Conservation (phyloP, 2,329 filamentous ascomycete genomes). For the Alternaria triticina region DNA sequence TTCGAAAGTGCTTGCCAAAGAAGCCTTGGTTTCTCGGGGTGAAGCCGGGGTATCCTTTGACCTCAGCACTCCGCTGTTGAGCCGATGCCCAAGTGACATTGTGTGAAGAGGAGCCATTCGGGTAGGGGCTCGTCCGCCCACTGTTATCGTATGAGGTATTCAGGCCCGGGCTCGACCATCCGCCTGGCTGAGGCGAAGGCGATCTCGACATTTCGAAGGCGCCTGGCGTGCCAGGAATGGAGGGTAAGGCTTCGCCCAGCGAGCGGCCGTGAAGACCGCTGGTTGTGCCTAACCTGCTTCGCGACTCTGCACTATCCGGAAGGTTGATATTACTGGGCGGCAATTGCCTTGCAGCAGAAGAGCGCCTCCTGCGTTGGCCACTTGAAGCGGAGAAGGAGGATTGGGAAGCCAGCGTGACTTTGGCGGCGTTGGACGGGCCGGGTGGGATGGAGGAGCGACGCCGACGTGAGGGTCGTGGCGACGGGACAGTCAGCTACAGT, state of each 20-base stretch:
- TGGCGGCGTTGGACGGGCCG: conserved; percentile 26
- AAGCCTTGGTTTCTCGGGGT: conserved; percentile 84
- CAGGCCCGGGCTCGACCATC: conserved; percentile 85
- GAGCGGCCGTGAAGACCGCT: conserved; percentile 42
- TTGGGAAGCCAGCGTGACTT: conserved; percentile 49
- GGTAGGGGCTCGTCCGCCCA: conserved; percentile 70
- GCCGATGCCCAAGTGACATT: conserved; percentile 81
- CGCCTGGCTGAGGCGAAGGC: conserved; percentile 83
- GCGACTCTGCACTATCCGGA: conserved; percentile 30
- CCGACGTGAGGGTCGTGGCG: conserved; percentile 32
- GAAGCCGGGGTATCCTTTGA: conserved; percentile 79
- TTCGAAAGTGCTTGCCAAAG: conserved; percentile 83
- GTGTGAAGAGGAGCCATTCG: conserved; percentile 56
- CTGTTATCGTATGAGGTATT: conserved; percentile 68
- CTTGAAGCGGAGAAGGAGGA: conserved; percentile 45
- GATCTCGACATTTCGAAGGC: conserved; percentile 76
- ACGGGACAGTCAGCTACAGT: conserved; percentile 18
- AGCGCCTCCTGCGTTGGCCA: conserved; percentile 50
- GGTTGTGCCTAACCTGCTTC: conserved; percentile 39
- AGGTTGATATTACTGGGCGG: conserved; percentile 41
- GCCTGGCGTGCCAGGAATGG: conserved; percentile 48
- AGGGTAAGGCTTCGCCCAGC: conserved; percentile 42
- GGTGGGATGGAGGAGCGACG: conserved; percentile 29
- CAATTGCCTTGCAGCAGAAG: conserved; percentile 46
- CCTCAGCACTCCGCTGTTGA: conserved; percentile 75